A percentile compares a stretch with the other conserved stretches of the same genome.
Conservation (phyloP, 1,284 basidiomycete species). For the Microbotryomycetes sp. region DNA sequence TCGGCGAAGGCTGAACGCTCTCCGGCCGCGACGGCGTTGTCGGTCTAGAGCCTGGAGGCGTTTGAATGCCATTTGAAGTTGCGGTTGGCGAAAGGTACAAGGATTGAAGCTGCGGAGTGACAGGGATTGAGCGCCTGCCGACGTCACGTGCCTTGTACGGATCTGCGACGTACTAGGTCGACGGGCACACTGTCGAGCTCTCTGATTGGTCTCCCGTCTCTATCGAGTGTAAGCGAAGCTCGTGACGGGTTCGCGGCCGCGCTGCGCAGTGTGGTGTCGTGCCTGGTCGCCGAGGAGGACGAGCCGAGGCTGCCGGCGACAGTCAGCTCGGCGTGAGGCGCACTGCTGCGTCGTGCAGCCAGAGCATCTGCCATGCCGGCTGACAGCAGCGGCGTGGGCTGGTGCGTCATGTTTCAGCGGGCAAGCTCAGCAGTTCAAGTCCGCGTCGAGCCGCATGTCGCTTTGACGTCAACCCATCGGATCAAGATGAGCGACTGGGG, state of each 20-base stretch:
- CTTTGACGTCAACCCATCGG: background rate
- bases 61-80: background rate
- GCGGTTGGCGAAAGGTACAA: slow-evolving; percentile 18
- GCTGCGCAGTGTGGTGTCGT: background rate
- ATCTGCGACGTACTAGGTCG: slow-evolving; percentile 16
- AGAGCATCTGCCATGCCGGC: background rate
- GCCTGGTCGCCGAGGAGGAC: background rate
- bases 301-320: background rate
- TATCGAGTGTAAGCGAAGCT: slow-evolving; percentile 2
- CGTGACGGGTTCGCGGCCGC: slow-evolving; percentile 1
- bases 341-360: background rate
- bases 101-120: slow-evolving; percentile 23
- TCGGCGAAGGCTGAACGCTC: background rate
- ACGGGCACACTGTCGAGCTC: slow-evolving; percentile 20
- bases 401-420: background rate
- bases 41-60: background rate
- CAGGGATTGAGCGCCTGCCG: background rate
- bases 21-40: background rate
- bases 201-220: slow-evolving; percentile 10
- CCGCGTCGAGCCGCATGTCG: too few relatives aligned
- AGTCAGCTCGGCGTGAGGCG: background rate
- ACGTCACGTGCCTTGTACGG: background rate
- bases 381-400: background rate
- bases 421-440: too few relatives aligned
- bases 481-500: background rate